Base-by-base conservation (phyloP, 192 early-diverging fungal species). In the Mortierella hygrophila region DNA sequence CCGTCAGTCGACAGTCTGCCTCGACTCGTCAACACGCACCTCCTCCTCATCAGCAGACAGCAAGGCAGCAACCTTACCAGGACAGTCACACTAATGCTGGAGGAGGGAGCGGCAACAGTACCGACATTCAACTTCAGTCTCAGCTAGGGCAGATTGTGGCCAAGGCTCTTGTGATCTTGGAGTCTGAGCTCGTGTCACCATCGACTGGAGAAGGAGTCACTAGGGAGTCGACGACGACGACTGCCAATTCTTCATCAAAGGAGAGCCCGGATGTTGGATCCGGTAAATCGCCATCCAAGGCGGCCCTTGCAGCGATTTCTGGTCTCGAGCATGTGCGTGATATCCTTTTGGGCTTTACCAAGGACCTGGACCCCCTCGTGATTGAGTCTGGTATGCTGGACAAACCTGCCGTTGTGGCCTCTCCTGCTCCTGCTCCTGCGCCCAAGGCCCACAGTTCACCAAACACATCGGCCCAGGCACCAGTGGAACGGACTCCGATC, bases 251-350 rank as follows among this genome's bases (percentile, higher is more conserved):
- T 70, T 7, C 42, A 26, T 29, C 26, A 76, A n/a, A 38, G 47
- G 60, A 65, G 60, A 65, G 60, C 60, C 60, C 60, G 9, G 60
- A 65, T 65, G 29, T 32, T 26, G 73, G 82, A 18, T 75, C 52
- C 21, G 40, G 11, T 5, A 60, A 65, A 78, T 18, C 6, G 16
- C 26, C 83, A 4, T 75, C 84, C 41, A 85, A 92, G 41, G 91
- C 82, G 0, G 70, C 89, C 0, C 69, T 88, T 46, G 81, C 88
- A 60, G 91, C 88, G 6, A 74, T 92, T 15, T 85, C 85, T 32
- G 89, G 90, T 2, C 75, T 93, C n/a, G 92, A 91, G 49, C 91
- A 93, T 70, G 83, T 92, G 2, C 87, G 90, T 13, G 92, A 93
- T 83, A 86, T 91, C 13, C 63, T 93, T 15, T 40, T 88, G 13